phyloP scores from a whole-genome alignment of 2,329 filamentous ascomycete species.

The Harringtonia lauricola region DNA sequence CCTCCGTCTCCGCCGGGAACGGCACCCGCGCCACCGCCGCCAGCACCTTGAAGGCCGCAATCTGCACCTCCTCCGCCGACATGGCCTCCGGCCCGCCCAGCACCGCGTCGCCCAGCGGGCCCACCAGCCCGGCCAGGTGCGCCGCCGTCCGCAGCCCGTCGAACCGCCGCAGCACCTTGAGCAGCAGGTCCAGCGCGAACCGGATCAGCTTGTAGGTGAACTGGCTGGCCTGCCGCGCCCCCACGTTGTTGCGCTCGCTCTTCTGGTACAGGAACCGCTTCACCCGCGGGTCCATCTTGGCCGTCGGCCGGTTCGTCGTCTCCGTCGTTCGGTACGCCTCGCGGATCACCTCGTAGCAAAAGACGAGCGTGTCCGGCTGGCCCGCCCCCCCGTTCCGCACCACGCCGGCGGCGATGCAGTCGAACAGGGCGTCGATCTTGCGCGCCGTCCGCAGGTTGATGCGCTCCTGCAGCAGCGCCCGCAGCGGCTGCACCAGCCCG shows the following conservation, averaged over 20 bases:
- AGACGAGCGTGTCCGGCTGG: conserved; percentile 74
- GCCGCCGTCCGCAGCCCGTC: conserved; percentile 66
- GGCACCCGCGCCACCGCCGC: conserved; percentile 78
- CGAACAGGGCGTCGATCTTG: conserved; percentile 83
- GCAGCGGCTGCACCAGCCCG: conserved; percentile 66
- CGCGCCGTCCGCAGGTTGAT: conserved; percentile 72
- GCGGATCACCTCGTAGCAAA: conserved; percentile 90
- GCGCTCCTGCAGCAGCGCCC: conserved; percentile 69
- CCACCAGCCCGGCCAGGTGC: conserved; percentile 78
- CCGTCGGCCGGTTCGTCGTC: conserved; percentile 12
- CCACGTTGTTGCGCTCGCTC: conserved; percentile 60
- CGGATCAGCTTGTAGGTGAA: conserved; percentile 79
- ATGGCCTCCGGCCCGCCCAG: conserved; percentile 83
- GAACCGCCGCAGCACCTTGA: conserved; percentile 77
- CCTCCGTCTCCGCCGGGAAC: conserved; percentile 46
- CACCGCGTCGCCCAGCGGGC: conserved; percentile 78
- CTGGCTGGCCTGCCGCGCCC: conserved; percentile 58
- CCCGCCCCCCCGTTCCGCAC: conserved; percentile 70
- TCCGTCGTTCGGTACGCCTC: conserved; percentile 59
- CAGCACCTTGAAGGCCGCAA: conserved; percentile 76
- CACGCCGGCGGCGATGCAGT: conserved; percentile 72
- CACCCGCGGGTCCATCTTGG: conserved; percentile 43
- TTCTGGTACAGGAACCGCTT: conserved; percentile 73
- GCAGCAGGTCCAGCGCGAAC: conserved; percentile 79
- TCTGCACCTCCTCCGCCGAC: conserved; percentile 78